Evolutionary conservation across 2,329 filamentous ascomycete species (phyloP).

Genomic region (Fusarium cicatricum): DNA sequence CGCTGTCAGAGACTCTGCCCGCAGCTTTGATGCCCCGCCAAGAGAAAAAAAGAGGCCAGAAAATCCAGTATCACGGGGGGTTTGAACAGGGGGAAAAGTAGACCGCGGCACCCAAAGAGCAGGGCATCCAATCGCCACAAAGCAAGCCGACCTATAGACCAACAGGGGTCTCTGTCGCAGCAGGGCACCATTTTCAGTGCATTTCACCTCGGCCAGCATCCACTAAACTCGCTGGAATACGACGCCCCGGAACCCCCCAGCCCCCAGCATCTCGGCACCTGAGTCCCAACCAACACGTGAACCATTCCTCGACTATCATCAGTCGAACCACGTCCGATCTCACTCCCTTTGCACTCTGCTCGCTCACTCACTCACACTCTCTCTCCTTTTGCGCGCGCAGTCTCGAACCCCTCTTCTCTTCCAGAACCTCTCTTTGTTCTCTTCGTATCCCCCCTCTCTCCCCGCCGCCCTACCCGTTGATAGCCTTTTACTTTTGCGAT

Average conservation of each 20-base stretch:
- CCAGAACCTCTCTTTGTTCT: slow-evolving; percentile 6
- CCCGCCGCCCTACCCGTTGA: too few species aligned
- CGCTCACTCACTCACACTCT: slow-evolving; percentile 14
- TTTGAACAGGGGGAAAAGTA: slow-evolving; percentile 1
- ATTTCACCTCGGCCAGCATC: too few species aligned
- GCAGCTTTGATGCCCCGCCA: slow-evolving; percentile 4
- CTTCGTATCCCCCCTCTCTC: slow-evolving; percentile 14
- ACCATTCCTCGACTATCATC: slow-evolving; percentile 42
- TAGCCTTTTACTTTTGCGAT: too few species aligned
- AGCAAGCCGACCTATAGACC: too few species aligned
- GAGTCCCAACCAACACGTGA: slow-evolving; percentile 40
- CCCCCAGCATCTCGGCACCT: slow-evolving; percentile 39
- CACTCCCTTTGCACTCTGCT: slow-evolving; percentile 22
- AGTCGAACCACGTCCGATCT: slow-evolving; percentile 32
- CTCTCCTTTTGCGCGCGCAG: too few species aligned
- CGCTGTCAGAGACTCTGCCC: slow-evolving; percentile 9
- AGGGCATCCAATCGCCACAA: too few species aligned
- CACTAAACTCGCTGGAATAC: too few species aligned
- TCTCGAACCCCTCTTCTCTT: slow-evolving; percentile 10
- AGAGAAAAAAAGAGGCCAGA: slow-evolving; percentile 1
- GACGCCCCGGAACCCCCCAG: slow-evolving; percentile 3
- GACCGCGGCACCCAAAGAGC: slow-evolving; percentile 22
- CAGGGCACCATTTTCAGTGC: background rate
- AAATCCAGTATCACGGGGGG: slow-evolving; percentile 4
- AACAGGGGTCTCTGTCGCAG: background rate